Evolutionary conservation across 1,139 yeast species (phyloP).

Genomic region (Suhomyces maxii): DNA sequence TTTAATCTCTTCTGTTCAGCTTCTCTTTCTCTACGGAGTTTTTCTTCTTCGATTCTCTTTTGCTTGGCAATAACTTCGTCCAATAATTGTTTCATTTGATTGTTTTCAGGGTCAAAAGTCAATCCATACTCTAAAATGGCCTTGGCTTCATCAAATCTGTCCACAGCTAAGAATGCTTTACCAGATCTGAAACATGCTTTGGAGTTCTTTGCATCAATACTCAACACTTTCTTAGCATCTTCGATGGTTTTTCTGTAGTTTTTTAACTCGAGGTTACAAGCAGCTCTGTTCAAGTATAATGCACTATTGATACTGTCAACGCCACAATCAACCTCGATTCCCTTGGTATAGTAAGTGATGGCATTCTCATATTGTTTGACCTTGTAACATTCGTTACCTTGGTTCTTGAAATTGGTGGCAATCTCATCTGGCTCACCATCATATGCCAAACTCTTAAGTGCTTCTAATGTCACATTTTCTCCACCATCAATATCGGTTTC

Average conservation of each 20-base stretch:
- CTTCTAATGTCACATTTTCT: conserved; percentile 75
- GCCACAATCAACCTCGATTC: conserved; percentile 67
- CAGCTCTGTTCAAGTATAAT: conserved; percentile 80
- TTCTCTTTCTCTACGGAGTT: conserved; percentile 33
- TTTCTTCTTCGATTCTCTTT: conserved; percentile 31
- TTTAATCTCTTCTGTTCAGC: conserved; percentile 32
- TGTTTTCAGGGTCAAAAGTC: conserved; percentile 56
- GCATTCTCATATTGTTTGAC: conserved; percentile 74
- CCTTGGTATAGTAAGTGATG: conserved; percentile 74
- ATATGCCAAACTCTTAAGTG: conserved; percentile 85
- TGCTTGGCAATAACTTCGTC: conserved; percentile 43
- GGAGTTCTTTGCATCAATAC: conserved; percentile 63
- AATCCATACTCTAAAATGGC: conserved; percentile 67
- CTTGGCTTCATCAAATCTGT: conserved; percentile 69
- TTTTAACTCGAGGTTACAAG: conserved; percentile 80
- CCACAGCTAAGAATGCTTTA: conserved; percentile 71
- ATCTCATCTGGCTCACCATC: conserved; percentile 95
- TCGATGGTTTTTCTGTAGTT: conserved; percentile 85
- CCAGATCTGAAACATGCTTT: conserved; percentile 89
- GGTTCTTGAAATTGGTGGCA: conserved; percentile 85
- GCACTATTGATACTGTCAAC: conserved; percentile 56
- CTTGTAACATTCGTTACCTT: conserved; percentile 87
- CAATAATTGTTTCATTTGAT: conserved; percentile 48
- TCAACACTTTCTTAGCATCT: conserved; percentile 76
- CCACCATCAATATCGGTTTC: conserved; percentile 78